Percentiles rank a stretch among this genome's conserved stretches.
Conservation (phyloP, 768 basidiomycete species). For the Infundibulicybe gibba region DNA sequence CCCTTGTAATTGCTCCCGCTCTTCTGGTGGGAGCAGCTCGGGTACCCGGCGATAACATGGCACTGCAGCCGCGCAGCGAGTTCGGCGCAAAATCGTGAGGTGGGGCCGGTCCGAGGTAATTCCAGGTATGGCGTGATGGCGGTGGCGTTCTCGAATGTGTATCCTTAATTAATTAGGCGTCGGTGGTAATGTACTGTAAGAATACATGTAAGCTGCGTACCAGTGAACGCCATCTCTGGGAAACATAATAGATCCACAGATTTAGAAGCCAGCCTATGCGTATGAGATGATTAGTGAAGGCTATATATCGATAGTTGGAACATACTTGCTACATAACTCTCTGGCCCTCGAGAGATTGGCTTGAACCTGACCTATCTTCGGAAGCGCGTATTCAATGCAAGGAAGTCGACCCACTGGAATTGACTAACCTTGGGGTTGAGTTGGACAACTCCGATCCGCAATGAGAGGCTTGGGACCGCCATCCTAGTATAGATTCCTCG, state of each 20-base stretch:
- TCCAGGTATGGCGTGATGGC: conserved; percentile 77
- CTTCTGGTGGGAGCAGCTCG: conserved; percentile 39
- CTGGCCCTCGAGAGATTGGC: conserved; percentile 65
- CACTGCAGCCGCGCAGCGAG: conserved; percentile 63
- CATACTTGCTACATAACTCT: conserved; percentile 58
- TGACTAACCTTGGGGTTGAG: conserved; percentile 44
- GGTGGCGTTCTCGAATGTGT: conserved; percentile 67
- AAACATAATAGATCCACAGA: conserved; percentile 79
- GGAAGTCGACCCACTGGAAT: not conserved
- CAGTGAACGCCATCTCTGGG: conserved; percentile 85
- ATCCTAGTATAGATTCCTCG: not conserved
- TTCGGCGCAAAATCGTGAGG: conserved; percentile 68
- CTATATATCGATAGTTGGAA: conserved; percentile 6
- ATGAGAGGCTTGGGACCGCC: conserved; percentile 13
- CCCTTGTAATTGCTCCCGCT: conserved; percentile 4
- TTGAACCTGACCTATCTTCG: conserved; percentile 70
- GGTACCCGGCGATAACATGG: conserved; percentile 80
- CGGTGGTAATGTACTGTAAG: not conserved
- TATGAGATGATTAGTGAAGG: conserved; percentile 2
- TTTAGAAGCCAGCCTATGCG: conserved; percentile 69
- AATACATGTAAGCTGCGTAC: conserved; percentile 27
- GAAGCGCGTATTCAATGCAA: not conserved
- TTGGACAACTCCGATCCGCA: conserved; percentile 62
- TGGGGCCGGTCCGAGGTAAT: conserved; percentile 63
- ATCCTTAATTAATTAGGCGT: conserved; percentile 52